Base-by-base conservation (phyloP, 2,329 filamentous ascomycete species). In the Trichoderma lentiforme region DNA sequence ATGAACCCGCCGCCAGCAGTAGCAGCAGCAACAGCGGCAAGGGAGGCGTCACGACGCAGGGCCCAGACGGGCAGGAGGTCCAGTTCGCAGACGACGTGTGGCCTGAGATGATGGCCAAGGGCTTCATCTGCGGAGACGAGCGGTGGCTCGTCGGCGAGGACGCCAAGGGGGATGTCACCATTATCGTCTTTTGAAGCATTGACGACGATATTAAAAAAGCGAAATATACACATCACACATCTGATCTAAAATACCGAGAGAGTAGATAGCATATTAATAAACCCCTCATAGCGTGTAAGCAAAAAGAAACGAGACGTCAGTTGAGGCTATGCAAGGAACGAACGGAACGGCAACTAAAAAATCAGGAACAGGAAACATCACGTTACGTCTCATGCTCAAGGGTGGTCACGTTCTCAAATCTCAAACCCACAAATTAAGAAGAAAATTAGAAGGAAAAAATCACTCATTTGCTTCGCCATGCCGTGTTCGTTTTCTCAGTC, bases 141-240 rank as follows among this genome's bases (percentile, higher is more conserved):
- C 80, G 87, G 70, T 91, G 88, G 84, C 68, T 91, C n/a, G 78
- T 91, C 12, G 89, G 89, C 0, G 87, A 91, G 79, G 89, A 88
- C 76, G 73, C 74, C 1, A 76, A 81, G 9, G 83, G 86, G 36
- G 82, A 84, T 72, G 77, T 91, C 60, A 86, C 87, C 0, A 79
- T 91, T 70, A 80, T 87, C 72, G 78, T 84, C 70, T 91, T 91
- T 73, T 85, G 75, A 51, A 53, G 47, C 47, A 53, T 53, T 53
- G 47, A 53, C 43, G n/a, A 21, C 47, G 21, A 53, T 53, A 53
- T 51, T 21, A 21, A 51, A 51, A 47, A 36, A 36, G 14, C n/a
- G 43, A 47, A 53, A 53, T 6, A 43, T 24, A 24, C 21, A 24
- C 47, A 53, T 14, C 47, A 36, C 12, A 15, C 34, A 14, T 24